Conservation (phyloP, 163 green algal genomes). For the Coccomyxa subellipsoidea region DNA sequence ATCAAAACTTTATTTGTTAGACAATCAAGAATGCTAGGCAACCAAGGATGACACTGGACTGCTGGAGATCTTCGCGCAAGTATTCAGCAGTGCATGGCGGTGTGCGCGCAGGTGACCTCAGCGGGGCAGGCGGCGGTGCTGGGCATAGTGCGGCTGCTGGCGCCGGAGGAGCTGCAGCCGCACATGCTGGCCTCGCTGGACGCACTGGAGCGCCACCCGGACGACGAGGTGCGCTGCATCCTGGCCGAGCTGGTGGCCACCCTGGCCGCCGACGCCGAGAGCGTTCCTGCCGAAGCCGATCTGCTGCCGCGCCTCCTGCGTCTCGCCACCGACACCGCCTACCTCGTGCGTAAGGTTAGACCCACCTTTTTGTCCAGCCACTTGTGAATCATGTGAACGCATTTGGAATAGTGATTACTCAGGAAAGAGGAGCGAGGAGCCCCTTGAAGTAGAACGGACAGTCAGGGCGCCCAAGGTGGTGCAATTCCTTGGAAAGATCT, state of each 20-base stretch:
- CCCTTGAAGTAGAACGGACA: too few species aligned
- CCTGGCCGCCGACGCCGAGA: background rate
- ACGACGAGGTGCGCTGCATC: slow-evolving; percentile 15
- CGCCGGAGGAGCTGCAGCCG: background rate
- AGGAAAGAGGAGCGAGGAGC: too few species aligned
- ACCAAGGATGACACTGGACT: too few species aligned
- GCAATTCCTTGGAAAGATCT: too few species aligned
- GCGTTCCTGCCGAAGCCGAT: background rate
- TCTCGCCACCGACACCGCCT: slow-evolving; percentile 9
- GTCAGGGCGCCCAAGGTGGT: too few species aligned
- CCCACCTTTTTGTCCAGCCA: too few species aligned
- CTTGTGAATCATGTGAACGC: too few species aligned
- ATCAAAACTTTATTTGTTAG: too few species aligned
- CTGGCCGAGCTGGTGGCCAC: slow-evolving; percentile 2
- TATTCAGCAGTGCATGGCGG: background rate
- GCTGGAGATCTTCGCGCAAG: background rate
- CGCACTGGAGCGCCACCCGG: slow-evolving; percentile 1
- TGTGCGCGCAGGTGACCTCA: slow-evolving; percentile 6
- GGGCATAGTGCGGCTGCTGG: slow-evolving; percentile 6
- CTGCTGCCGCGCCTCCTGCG: slow-evolving; percentile 18
- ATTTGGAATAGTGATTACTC: too few species aligned
- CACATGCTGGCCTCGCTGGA: slow-evolving; percentile 14
- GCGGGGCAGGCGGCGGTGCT: slow-evolving; percentile 13
- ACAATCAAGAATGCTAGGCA: too few species aligned
- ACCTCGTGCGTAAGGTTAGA: slow-evolving; percentile 22